A percentile compares a stretch with the other conserved stretches of the same genome.
phyloP scores from a whole-genome alignment of 164 flowering plant genomes.

The Warburgia ugandensis region DNA sequence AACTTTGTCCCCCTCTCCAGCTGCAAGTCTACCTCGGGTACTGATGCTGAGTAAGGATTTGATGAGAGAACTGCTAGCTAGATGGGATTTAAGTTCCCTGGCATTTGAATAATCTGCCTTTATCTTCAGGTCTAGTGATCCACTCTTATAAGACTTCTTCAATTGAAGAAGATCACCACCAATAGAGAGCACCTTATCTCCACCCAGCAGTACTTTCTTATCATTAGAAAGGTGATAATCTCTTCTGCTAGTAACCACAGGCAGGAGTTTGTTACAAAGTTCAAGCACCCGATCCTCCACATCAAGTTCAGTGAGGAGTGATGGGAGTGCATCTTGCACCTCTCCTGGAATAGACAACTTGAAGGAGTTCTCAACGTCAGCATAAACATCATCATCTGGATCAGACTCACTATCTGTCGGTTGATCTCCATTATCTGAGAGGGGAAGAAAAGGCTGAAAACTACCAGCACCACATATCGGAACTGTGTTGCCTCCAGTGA shows the following conservation, averaged over 20 bases:
- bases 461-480: constrained; percentile 40
- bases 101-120: constrained; percentile 91
- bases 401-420: constrained; percentile 89
- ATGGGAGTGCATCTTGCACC: constrained; percentile 48
- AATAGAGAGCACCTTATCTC: constrained; percentile 61
- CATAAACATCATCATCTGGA: constrained; percentile 60
- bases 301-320: constrained; percentile 61
- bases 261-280: constrained; percentile 60
- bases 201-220: constrained; percentile 50
- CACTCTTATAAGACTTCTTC: constrained; percentile 96
- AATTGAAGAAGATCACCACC: constrained; percentile 70
- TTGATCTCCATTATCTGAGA: constrained; percentile 73
- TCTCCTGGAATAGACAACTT: constrained; percentile 63
- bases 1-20: constrained; percentile 98
- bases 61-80: constrained; percentile 80
- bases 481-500: constrained; percentile 38
- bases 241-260: constrained; percentile 51
- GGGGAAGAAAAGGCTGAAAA: constrained; percentile 58
- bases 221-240: constrained; percentile 58
- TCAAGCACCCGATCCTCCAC: constrained; percentile 62
- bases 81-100: constrained; percentile 80
- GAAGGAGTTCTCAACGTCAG: constrained; percentile 49
- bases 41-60: constrained; percentile 91
- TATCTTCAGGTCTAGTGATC: constrained; percentile 87
- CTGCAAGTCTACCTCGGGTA: constrained; percentile 88